Percentiles rank a stretch among this genome's conserved stretches.
These are phyloP conservation scores for Sungouiozyma intestinalis DNA, from an alignment of 805 yeast genomes.

Conservation along the genomic window DNA sequence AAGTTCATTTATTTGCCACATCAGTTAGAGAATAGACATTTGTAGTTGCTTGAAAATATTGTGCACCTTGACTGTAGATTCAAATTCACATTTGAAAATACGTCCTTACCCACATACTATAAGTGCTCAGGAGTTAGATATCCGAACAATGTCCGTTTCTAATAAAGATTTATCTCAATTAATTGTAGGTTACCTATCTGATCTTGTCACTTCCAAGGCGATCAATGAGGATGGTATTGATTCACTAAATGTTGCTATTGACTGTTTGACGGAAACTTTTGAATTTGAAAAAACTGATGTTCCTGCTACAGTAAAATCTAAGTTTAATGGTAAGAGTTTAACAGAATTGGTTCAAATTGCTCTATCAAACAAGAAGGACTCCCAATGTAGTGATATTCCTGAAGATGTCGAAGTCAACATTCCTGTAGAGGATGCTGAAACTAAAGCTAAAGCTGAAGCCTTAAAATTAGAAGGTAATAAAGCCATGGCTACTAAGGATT, in stretches of 20 bases:
- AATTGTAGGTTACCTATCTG: slow-evolving; percentile 60
- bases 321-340: slow-evolving; percentile 40
- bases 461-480: slow-evolving; percentile 82
- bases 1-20: too few species aligned
- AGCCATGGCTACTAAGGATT: slow-evolving; percentile 72
- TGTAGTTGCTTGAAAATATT: too few species aligned
- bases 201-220: slow-evolving; percentile 47
- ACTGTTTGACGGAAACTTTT: slow-evolving; percentile 83
- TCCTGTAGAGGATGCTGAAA: slow-evolving; percentile 37
- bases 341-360: slow-evolving; percentile 30
- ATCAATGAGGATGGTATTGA: slow-evolving; percentile 74
- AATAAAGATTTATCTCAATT: slow-evolving; percentile 61
- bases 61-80: too few species aligned
- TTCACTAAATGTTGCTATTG: slow-evolving; percentile 87
- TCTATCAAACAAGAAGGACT: slow-evolving; percentile 8
- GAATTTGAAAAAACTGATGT: slow-evolving; percentile 48
- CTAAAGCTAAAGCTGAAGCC: slow-evolving; percentile 66
- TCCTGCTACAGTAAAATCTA: slow-evolving; percentile 15
- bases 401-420: slow-evolving; percentile 33
- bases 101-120: too few species aligned
- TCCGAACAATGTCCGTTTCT: slow-evolving; percentile 32
- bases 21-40: too few species aligned
- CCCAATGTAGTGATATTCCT: slow-evolving; percentile 22
- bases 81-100: too few species aligned
- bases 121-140: not conserved